Conservation (phyloP, 1,139 yeast genomes). For the Pichia sp. region DNA sequence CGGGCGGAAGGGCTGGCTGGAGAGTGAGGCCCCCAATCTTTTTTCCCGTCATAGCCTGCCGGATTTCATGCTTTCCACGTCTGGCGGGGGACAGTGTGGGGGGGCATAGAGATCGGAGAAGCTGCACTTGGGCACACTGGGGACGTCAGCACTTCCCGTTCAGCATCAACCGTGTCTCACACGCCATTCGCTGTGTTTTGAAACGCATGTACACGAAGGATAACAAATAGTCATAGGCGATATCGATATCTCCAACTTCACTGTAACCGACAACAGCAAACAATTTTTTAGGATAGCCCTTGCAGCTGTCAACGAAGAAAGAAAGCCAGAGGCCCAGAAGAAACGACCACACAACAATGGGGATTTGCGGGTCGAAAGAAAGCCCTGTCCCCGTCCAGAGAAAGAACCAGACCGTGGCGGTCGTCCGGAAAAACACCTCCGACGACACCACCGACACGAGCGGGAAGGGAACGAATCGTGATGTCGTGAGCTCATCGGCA, state of each 20-base stretch:
- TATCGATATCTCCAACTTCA: too few species aligned
- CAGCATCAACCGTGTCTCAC: too few species aligned
- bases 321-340: too few species aligned
- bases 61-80: background rate
- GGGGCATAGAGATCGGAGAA: too few species aligned
- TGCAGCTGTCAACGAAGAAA: too few species aligned
- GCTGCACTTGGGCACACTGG: too few species aligned
- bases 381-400: background rate
- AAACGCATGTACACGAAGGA: too few species aligned
- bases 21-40: background rate
- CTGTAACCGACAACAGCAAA: too few species aligned
- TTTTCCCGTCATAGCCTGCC: background rate
- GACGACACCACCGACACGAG: constrained; percentile 1
- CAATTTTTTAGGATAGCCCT: too few species aligned
- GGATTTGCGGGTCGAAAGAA: constrained; percentile 11
- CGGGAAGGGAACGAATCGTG: background rate
- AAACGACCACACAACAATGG: constrained; percentile 2
- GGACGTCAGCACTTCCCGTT: too few species aligned
- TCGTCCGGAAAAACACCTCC: background rate
- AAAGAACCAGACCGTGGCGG: background rate
- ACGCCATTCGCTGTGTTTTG: too few species aligned
- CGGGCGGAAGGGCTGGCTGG: background rate
- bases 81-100: background rate
- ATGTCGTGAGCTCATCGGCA: background rate
- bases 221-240: too few species aligned